Conservation (phyloP, 352 stramenopile species). For the Globisporangium radiosum region DNA sequence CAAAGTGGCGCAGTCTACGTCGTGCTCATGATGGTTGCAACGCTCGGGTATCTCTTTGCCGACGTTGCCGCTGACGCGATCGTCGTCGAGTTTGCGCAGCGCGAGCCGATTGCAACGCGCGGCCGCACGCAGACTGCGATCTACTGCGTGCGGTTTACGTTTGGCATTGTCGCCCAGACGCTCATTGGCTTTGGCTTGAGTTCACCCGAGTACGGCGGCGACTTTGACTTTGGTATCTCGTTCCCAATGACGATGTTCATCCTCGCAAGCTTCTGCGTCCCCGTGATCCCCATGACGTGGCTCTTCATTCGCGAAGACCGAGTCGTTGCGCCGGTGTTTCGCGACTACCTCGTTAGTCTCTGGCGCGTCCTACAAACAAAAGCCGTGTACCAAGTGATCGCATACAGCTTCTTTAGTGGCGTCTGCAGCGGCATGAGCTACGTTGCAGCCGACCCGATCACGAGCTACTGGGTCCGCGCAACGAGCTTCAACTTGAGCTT, state of each 20-base stretch:
- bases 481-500: conserved; percentile 25
- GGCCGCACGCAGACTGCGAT: conserved; percentile 42
- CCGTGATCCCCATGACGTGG: conserved; percentile 37
- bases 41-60: conserved; percentile 38
- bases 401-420: conserved; percentile 37
- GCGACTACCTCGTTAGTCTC: conserved; percentile 26
- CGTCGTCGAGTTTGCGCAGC: conserved; percentile 47
- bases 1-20: conserved; percentile 28
- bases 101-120: conserved; percentile 33
- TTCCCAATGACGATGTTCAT: conserved; percentile 33
- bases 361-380: conserved; percentile 31
- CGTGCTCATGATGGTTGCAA: conserved; percentile 38
- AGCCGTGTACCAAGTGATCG: conserved; percentile 42
- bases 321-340: conserved; percentile 22
- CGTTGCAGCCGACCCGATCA: conserved; percentile 24
- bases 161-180: conserved; percentile 30
- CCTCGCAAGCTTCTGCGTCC: conserved; percentile 20
- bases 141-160: conserved; percentile 33
- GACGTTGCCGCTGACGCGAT: conserved; percentile 47
- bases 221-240: conserved; percentile 35
- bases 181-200: conserved; percentile 39
- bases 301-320: conserved; percentile 44
- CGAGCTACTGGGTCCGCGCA: conserved; percentile 27
- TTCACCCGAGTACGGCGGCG: conserved; percentile 30
- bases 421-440: conserved; percentile 33